Percentiles rank a stretch among this genome's conserved stretches.
Conservation (phyloP, 164 flowering plant genomes). For the Aristolochia contorta region DNA sequence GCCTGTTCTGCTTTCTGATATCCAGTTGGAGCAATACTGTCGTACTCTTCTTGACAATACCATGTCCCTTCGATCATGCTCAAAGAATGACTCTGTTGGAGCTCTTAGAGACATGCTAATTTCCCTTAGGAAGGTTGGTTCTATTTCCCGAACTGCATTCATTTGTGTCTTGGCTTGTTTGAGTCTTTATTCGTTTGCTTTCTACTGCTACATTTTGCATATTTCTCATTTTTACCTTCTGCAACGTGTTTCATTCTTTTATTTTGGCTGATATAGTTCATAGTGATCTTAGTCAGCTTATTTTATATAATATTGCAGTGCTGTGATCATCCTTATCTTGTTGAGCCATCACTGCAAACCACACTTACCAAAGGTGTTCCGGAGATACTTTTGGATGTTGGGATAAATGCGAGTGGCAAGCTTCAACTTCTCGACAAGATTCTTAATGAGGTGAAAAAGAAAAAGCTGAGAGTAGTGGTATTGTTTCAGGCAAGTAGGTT, state of each 20-base stretch:
- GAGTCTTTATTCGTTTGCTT: not conserved
- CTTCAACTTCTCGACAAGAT: constrained; percentile 65
- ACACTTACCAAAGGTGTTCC: constrained; percentile 31
- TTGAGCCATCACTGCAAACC: constrained; percentile 37
- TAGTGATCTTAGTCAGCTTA: not conserved
- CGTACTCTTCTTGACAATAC: constrained; percentile 45
- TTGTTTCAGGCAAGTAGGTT: constrained; percentile 60
- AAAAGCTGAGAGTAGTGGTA: constrained; percentile 45
- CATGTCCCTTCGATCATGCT: constrained; percentile 40
- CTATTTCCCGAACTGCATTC: not conserved
- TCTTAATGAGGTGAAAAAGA: constrained; percentile 43
- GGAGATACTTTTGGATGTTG: constrained; percentile 43
- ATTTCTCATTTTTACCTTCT: not conserved
- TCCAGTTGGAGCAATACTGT: constrained; percentile 93
- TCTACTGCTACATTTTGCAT: not conserved
- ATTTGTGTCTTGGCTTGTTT: too few species aligned
- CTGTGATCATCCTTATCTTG: constrained; percentile 83
- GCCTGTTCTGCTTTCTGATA: constrained; percentile 60
- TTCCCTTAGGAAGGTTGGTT: constrained; percentile 55
- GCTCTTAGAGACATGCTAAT: constrained; percentile 51
- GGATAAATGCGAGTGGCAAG: constrained; percentile 83
- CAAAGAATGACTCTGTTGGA: constrained; percentile 53
- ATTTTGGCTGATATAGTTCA: not conserved
- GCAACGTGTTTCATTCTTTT: not conserved
- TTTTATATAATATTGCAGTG: constrained; percentile 37